Evolutionary conservation across 345 rosid species (phyloP).

Genomic region (Populus ilicifolia): DNA sequence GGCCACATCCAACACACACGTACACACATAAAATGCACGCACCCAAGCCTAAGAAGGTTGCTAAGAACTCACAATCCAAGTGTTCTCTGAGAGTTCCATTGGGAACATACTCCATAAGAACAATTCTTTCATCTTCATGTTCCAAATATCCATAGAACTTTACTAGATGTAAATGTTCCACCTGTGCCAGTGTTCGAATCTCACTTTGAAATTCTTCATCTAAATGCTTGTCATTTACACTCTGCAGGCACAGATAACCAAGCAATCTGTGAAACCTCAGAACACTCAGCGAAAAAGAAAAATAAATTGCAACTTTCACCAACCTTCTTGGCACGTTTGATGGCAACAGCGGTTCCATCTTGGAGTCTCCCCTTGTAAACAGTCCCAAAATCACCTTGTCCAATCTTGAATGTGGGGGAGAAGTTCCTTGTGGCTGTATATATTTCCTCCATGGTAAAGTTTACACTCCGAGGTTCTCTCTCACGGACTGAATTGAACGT

Average conservation of each 20-base stretch:
- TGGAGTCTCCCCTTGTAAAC: constrained; percentile 77
- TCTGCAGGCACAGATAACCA: constrained; percentile 41
- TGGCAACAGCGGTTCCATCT: constrained; percentile 72
- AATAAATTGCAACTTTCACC: not conserved
- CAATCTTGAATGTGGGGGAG: constrained; percentile 75
- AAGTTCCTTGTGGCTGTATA: constrained; percentile 66
- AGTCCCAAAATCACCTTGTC: constrained; percentile 89
- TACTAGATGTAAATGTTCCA: constrained; percentile 81
- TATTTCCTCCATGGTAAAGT: constrained; percentile 63
- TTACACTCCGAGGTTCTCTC: constrained; percentile 40
- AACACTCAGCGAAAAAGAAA: not conserved
- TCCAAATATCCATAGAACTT: constrained; percentile 68
- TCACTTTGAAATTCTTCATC: constrained; percentile 79
- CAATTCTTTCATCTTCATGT: constrained; percentile 64
- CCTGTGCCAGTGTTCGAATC: constrained; percentile 62
- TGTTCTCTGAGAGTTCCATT: constrained; percentile 92
- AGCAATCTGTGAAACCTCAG: not conserved
- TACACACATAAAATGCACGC: not conserved
- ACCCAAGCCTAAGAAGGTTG: not conserved
- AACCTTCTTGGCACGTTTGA: constrained; percentile 92
- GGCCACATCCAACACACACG: not conserved
- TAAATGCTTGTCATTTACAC: constrained; percentile 66
- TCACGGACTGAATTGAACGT: constrained; percentile 28
- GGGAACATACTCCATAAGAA: constrained; percentile 73
- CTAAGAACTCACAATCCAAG: constrained; percentile 66